A percentile compares a stretch with the other conserved stretches of the same genome.
These are phyloP conservation scores for Gardenia jasminoides DNA, from an alignment of 257 asterid species.

Conservation along the genomic window DNA sequence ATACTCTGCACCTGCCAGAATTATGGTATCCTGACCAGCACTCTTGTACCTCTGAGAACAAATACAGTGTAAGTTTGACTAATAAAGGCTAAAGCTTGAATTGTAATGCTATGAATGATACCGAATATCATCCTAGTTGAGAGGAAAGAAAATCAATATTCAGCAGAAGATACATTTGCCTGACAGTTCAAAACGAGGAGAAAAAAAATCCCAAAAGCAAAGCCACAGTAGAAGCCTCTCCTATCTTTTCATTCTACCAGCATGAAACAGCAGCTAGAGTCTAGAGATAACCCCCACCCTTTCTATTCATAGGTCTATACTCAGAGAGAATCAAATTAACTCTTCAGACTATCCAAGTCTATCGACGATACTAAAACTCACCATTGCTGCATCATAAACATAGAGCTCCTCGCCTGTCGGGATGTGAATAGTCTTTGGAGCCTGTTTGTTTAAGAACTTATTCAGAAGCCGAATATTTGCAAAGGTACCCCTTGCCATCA, in stretches of 20 bases:
- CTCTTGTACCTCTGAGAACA: slow-evolving; percentile 67
- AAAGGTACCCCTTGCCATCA: slow-evolving; percentile 96
- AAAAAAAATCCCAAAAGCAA: not conserved
- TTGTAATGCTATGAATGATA: not conserved
- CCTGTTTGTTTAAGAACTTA: slow-evolving; percentile 79
- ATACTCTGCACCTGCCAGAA: slow-evolving; percentile 93
- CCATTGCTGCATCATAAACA: slow-evolving; percentile 91
- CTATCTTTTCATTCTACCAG: not conserved
- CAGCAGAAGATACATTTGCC: no score
- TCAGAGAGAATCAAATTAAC: not conserved
- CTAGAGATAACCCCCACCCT: not conserved
- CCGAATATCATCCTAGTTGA: not conserved
- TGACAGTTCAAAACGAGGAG: no score
- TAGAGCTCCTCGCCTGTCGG: slow-evolving; percentile 81
- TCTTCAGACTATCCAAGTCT: not conserved
- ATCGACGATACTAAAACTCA: slow-evolving; percentile 25
- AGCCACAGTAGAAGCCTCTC: not conserved
- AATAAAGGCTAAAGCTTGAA: not conserved
- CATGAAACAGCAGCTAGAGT: not conserved
- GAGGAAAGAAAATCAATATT: not conserved
- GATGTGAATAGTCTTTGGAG: slow-evolving; percentile 86
- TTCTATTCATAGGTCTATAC: not conserved
- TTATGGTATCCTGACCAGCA: slow-evolving; percentile 74
- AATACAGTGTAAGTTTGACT: not conserved
- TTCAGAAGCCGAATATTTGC: slow-evolving; percentile 84